A percentile compares a stretch with the other conserved stretches of the same genome.
Evolutionary conservation across 2,329 filamentous ascomycete genomes (phyloP).

Genomic region (Talaromyces sp.): DNA sequence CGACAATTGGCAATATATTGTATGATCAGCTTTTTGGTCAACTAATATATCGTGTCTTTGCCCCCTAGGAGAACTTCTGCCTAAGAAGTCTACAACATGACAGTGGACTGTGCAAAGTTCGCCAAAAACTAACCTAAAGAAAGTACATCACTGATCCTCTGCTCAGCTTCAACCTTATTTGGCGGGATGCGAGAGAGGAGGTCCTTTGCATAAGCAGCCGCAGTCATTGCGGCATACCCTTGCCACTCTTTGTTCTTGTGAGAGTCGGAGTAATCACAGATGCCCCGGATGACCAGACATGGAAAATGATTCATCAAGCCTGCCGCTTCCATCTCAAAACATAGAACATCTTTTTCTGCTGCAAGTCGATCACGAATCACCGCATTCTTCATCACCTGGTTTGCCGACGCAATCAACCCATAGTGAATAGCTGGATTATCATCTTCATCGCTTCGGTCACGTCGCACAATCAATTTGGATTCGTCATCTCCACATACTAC

Average conservation of each 20-base stretch:
- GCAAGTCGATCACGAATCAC: constrained; percentile 6
- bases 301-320: constrained; percentile 27
- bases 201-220: constrained; percentile 22
- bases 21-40: too few relatives aligned
- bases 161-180: constrained; percentile 19
- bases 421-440: constrained; percentile 10
- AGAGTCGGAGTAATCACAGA: constrained; percentile 37
- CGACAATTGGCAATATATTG: too few relatives aligned
- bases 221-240: constrained; percentile 23
- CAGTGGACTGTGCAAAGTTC: neutral
- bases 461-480: neutral
- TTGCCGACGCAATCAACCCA: constrained; percentile 15
- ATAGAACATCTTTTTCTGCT: constrained; percentile 13
- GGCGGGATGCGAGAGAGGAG: constrained; percentile 10
- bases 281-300: constrained; percentile 35
- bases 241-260: constrained; percentile 25
- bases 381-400: constrained; percentile 14
- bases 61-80: too few relatives aligned
- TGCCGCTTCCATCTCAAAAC: constrained; percentile 27
- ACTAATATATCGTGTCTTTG: too few relatives aligned
- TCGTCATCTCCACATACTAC: neutral
- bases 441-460: constrained; percentile 3
- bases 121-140: constrained; percentile 1
- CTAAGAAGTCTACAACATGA: too few relatives aligned
- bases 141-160: constrained; percentile 30